Conservation (phyloP, 345 rosid species). For the Eucalyptus grandis region DNA sequence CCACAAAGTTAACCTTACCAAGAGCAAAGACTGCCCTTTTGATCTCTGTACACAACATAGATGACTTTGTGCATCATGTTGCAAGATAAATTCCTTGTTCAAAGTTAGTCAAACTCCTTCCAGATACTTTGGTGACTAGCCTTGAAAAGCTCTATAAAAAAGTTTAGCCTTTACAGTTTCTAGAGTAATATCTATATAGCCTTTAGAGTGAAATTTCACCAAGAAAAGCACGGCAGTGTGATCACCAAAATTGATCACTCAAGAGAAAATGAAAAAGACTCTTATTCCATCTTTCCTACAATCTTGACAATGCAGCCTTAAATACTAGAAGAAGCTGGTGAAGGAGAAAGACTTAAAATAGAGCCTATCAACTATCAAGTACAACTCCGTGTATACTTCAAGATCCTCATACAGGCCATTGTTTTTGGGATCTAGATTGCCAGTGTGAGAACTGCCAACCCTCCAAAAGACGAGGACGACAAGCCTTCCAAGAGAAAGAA, state of each 20-base stretch:
- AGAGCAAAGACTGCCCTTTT: background rate
- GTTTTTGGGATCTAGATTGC: background rate
- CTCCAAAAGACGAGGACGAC: background rate
- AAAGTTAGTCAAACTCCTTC: background rate
- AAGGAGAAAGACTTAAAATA: no score
- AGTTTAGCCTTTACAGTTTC: background rate
- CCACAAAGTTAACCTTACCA: background rate
- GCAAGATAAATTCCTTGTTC: background rate
- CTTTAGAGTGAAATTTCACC: no score
- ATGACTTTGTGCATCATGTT: background rate
- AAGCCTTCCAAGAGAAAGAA: background rate
- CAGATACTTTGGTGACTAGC: background rate
- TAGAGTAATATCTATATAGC: background rate
- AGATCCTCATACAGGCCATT: background rate
- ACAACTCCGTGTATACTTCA: background rate
- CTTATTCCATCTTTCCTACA: no score
- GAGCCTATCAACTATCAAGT: no score
- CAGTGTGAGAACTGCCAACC: rapidly evolving
- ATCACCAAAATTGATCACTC: no score
- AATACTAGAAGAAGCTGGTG: no score
- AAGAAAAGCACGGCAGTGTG: no score
- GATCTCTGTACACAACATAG: background rate
- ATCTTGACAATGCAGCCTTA: no score
- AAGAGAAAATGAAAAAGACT: no score
- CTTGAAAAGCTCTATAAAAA: background rate